Evolutionary conservation across 176 grass and related monocot species (phyloP).

Genomic region (Hordeum marinum): DNA sequence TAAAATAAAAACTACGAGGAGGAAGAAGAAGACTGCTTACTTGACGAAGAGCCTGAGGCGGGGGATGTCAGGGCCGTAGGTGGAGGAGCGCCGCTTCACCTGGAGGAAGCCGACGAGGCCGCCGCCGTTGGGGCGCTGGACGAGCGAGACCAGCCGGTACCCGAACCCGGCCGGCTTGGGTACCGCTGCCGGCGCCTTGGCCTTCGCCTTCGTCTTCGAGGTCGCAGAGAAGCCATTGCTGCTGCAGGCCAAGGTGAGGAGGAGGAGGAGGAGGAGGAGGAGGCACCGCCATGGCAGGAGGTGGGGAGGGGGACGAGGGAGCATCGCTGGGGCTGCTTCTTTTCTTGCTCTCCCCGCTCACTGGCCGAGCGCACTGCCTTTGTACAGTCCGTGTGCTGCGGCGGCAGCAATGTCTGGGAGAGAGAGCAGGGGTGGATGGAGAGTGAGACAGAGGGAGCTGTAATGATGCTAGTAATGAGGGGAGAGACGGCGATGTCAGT

Average conservation of each 20-base stretch:
- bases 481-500: constrained; percentile 11
- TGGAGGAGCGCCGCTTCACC: constrained; percentile 54
- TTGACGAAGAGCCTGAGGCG: constrained; percentile 90
- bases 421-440: neutral
- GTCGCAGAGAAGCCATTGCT: constrained; percentile 4
- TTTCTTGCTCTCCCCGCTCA: neutral
- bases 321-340: constrained; percentile 14
- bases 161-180: constrained; percentile 43
- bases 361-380: neutral
- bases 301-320: neutral
- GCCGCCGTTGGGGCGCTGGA: constrained; percentile 45
- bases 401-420: neutral
- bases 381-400: neutral
- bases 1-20: neutral
- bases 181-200: neutral
- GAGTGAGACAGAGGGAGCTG: neutral
- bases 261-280: constrained; percentile 36
- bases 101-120: constrained; percentile 67
- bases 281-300: constrained; percentile 26
- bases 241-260: constrained; percentile 11
- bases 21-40: constrained; percentile 49
- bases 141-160: constrained; percentile 69
- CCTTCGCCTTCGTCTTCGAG: neutral
- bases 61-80: constrained; percentile 85
- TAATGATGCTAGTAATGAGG: constrained; percentile 37